Conservation (phyloP, 441 rosid species). For the Pelargonium citronellum region DNA sequence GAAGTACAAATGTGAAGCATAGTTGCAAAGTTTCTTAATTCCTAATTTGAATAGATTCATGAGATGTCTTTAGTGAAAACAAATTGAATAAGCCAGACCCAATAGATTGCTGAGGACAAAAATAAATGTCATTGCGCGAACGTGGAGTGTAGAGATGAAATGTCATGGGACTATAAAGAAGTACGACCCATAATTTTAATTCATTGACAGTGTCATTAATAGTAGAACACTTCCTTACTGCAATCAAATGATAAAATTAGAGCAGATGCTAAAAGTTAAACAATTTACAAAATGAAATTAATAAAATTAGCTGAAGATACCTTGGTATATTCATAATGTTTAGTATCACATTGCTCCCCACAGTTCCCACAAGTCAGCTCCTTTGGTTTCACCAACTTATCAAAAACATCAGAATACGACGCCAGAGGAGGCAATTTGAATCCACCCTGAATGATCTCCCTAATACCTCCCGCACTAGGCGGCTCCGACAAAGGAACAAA, state of each 20-base stretch:
- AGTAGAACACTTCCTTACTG: neutral
- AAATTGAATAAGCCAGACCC: neutral
- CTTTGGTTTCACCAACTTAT: constrained; percentile 31
- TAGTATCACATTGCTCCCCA: constrained; percentile 40
- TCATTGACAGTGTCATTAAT: neutral
- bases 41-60: neutral
- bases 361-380: constrained; percentile 46
- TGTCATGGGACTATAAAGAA: too few species aligned
- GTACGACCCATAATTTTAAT: too few species aligned
- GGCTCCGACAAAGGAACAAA: constrained; percentile 51
- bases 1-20: neutral
- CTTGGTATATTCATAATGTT: constrained; percentile 48
- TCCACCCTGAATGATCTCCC: constrained; percentile 27
- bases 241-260: neutral
- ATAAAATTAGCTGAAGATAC: constrained; percentile 25
- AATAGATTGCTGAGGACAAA: neutral
- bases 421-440: constrained; percentile 53
- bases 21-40: neutral
- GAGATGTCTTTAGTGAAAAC: neutral
- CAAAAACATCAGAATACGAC: constrained; percentile 69
- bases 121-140: neutral
- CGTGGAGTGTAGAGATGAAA: neutral
- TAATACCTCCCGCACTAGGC: constrained; percentile 18
- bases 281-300: neutral
- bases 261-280: neutral